phyloP scores from a whole-genome alignment of 768 basidiomycete species.

The Leccinum uliginosum region DNA sequence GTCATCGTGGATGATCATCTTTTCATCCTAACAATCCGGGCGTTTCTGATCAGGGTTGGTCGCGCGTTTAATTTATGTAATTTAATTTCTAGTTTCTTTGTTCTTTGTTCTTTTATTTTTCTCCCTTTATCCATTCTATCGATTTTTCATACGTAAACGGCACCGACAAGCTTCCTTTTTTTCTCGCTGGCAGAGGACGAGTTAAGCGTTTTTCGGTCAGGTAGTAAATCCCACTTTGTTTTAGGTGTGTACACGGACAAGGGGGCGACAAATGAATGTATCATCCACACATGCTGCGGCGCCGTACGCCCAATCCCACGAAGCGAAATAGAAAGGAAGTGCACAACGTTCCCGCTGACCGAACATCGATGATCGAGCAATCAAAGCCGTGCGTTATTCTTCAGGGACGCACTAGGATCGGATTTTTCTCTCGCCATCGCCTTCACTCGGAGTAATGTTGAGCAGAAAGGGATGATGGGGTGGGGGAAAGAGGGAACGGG shows the following conservation, averaged over 20 bases:
- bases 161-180: background rate
- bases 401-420: background rate
- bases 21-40: conserved; percentile 3
- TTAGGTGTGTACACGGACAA: background rate
- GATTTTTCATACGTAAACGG: background rate
- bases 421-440: background rate
- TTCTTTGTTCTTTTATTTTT: background rate
- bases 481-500: background rate
- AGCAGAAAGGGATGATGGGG: background rate
- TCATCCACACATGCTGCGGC: background rate
- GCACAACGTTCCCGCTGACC: background rate
- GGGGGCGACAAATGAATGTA: background rate
- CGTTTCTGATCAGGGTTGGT: background rate
- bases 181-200: background rate
- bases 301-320: background rate
- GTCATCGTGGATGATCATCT: conserved; percentile 3
- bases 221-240: background rate
- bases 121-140: background rate
- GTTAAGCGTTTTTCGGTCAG: background rate
- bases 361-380: background rate
- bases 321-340: background rate
- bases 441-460: background rate
- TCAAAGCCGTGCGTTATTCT: background rate
- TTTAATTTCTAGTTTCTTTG: background rate
- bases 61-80: background rate